phyloP scores from a whole-genome alignment of 192 early-diverging fungal species.

The Gryganskiella cystojenkinii region DNA sequence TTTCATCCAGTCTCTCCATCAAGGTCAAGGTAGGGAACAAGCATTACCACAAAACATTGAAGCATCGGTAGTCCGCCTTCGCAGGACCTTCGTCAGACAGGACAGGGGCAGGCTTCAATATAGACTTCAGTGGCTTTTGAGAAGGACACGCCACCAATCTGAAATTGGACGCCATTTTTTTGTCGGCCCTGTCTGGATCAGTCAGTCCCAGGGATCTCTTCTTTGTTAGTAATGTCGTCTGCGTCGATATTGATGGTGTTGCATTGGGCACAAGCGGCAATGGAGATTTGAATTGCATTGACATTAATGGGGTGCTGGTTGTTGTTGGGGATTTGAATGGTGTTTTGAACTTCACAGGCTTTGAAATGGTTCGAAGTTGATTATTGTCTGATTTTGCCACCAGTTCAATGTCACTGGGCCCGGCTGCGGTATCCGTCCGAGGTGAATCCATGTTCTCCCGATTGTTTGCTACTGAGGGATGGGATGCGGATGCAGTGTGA shows the following conservation, averaged over 20 bases:
- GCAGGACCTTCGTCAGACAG: neutral
- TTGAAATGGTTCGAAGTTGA: no score
- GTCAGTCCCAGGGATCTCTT: no score
- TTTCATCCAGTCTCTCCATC: neutral
- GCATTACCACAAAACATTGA: conserved; percentile 31
- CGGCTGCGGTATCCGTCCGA: neutral
- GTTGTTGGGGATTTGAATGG: neutral
- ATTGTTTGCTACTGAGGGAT: neutral
- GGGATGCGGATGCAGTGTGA: neutral
- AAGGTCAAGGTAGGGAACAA: neutral
- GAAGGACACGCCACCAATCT: no score
- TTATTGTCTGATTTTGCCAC: no score
- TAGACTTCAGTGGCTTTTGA: neutral
- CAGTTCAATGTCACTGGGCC: no score
- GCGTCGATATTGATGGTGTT: no score
- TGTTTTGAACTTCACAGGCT: neutral
- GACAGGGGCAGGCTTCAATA: neutral
- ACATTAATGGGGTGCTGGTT: no score
- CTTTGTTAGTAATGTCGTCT: no score
- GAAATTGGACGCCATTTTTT: no score
- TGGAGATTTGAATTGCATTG: no score
- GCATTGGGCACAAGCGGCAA: no score
- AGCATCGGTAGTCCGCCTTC: conserved; percentile 8
- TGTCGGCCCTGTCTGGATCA: no score
- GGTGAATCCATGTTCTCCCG: neutral